Percentiles rank a stretch among this genome's conserved stretches.
Evolutionary conservation across 2,329 filamentous ascomycete genomes (phyloP).

Genomic region (Thelonectria olida): DNA sequence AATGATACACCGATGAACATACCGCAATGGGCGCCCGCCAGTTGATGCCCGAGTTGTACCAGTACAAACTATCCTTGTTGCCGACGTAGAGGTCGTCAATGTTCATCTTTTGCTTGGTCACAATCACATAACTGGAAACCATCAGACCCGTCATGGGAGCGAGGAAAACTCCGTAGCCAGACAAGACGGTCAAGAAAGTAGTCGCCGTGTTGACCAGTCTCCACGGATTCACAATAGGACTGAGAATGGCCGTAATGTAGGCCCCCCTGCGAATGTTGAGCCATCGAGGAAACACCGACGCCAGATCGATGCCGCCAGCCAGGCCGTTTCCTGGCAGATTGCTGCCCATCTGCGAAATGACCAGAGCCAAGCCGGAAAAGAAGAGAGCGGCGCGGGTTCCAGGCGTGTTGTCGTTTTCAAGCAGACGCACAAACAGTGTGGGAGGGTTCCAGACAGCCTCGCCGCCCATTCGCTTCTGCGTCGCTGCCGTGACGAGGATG

Average conservation of each 20-base stretch:
- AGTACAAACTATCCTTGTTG: constrained; percentile 47
- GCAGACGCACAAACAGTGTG: constrained; percentile 44
- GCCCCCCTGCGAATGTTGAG: constrained; percentile 51
- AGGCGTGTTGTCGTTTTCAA: constrained; percentile 42
- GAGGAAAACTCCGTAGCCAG: constrained; percentile 49
- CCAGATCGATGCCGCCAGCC: constrained; percentile 51
- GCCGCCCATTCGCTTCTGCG: constrained; percentile 47
- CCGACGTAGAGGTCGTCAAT: constrained; percentile 48
- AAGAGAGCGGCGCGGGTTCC: constrained; percentile 49
- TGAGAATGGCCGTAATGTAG: constrained; percentile 48
- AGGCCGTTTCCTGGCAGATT: constrained; percentile 50
- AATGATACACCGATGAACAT: constrained; percentile 21
- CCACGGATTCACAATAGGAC: constrained; percentile 50
- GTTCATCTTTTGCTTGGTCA: constrained; percentile 46
- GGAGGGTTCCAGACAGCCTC: constrained; percentile 51
- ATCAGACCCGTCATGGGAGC: constrained; percentile 53
- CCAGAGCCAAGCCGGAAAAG: constrained; percentile 49
- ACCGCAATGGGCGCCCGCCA: constrained; percentile 52
- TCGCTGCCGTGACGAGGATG: constrained; percentile 52
- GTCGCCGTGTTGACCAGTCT: constrained; percentile 49
- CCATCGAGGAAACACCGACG: constrained; percentile 48
- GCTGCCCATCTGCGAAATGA: constrained; percentile 49
- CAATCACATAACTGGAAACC: constrained; percentile 47
- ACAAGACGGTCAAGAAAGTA: constrained; percentile 48
- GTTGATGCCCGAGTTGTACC: constrained; percentile 52